These are phyloP conservation scores for Cubamyces sp. DNA, from an alignment of 768 basidiomycete genomes.

Conservation along the genomic window DNA sequence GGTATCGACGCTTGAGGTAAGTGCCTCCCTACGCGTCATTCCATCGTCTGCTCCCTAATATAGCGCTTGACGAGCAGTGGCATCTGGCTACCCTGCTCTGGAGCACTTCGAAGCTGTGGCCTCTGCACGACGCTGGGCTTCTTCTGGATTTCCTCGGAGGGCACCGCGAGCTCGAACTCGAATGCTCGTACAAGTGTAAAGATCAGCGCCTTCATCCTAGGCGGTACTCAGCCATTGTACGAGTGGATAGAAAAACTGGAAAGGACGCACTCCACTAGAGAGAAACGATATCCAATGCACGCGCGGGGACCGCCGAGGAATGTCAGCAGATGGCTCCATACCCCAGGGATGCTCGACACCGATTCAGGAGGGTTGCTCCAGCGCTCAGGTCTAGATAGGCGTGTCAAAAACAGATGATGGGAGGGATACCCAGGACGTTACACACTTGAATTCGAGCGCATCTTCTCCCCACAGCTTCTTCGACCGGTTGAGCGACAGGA, in stretches of 20 bases:
- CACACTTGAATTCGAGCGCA: constrained; percentile 54
- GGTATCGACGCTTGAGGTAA: too few species aligned
- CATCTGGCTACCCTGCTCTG: constrained; percentile 24
- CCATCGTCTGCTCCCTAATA: not conserved
- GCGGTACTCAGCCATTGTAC: too few species aligned
- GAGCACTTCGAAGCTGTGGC: constrained; percentile 27
- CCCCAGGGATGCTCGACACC: constrained; percentile 53
- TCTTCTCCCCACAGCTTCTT: constrained; percentile 66
- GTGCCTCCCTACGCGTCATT: too few species aligned
- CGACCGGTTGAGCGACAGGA: constrained; percentile 55
- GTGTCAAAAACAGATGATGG: too few species aligned
- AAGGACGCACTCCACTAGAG: constrained; percentile 59
- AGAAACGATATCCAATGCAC: constrained; percentile 71
- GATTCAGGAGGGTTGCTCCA: constrained; percentile 56
- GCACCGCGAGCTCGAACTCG: constrained; percentile 37
- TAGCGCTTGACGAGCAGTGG: constrained; percentile 29
- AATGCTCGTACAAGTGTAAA: constrained; percentile 38
- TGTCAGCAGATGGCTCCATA: constrained; percentile 61
- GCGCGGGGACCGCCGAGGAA: constrained; percentile 68
- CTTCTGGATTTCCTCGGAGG: constrained; percentile 28
- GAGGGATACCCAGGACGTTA: too few species aligned
- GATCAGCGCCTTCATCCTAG: constrained; percentile 40
- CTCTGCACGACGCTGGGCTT: constrained; percentile 30
- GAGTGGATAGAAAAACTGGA: not conserved
- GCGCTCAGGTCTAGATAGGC: constrained; percentile 62